phyloP scores from a whole-genome alignment of 169 alveolate genomes.

The Plasmodium vivax region DNA sequence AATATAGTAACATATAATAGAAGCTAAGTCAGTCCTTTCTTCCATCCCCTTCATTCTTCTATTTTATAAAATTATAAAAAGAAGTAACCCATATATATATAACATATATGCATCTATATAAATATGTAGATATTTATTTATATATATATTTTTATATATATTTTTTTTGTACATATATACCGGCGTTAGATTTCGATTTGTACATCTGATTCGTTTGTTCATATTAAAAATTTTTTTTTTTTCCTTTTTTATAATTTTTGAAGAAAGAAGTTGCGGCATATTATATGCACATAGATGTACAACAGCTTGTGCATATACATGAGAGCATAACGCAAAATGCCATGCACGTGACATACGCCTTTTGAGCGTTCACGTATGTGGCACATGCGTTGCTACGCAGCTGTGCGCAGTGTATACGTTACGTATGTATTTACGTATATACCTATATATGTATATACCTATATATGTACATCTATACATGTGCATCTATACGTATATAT shows the following conservation, averaged over 20 bases:
- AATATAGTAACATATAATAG: not conserved
- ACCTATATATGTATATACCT: too few species aligned
- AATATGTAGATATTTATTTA: too few species aligned
- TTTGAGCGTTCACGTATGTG: not conserved
- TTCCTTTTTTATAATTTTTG: not conserved
- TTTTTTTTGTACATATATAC: not conserved
- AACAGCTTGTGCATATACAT: not conserved
- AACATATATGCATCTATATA: too few species aligned
- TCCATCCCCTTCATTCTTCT: not conserved
- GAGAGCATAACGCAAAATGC: not conserved
- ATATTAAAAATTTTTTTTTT: not conserved
- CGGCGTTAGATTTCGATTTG: not conserved
- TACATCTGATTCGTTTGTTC: not conserved
- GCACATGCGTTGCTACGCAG: not conserved
- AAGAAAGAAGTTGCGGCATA: not conserved
- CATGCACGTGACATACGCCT: not conserved
- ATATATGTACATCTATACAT: too few species aligned
- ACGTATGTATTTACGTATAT: too few species aligned
- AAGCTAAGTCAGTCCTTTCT: not conserved
- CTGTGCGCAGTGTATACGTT: not conserved
- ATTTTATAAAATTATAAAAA: not conserved
- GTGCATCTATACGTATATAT: too few species aligned
- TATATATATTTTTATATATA: too few species aligned
- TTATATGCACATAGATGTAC: constrained; percentile 1
- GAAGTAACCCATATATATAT: not conserved